Conservation (phyloP, 1,139 yeast genomes). For the Yamadazyma mexicana region DNA sequence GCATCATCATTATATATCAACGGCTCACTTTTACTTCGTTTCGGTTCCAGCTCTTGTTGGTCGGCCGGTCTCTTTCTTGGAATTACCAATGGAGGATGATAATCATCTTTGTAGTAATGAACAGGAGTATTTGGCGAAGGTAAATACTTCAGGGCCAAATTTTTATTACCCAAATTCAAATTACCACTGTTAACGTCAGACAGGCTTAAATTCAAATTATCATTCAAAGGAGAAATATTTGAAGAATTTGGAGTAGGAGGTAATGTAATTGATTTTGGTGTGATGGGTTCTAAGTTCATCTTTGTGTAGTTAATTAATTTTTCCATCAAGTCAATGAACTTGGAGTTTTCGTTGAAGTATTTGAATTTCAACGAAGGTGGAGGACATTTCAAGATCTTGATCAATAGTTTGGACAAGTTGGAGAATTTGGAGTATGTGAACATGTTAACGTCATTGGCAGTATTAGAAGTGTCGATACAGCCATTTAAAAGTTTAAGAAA, state of each 20-base stretch:
- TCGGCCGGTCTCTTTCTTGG: conserved; percentile 13
- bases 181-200: conserved; percentile 4
- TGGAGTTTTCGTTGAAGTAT: conserved; percentile 39
- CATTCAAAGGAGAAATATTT: conserved; percentile 18
- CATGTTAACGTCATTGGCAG: conserved; percentile 2
- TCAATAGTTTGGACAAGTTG: conserved; percentile 22
- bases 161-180: conserved; percentile 3
- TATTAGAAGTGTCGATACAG: conserved; percentile 7
- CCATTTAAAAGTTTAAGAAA: conserved; percentile 14
- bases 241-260: conserved; percentile 23
- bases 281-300: conserved; percentile 24
- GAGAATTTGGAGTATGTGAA: conserved; percentile 18
- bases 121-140: conserved; percentile 20
- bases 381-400: conserved; percentile 45
- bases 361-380: conserved; percentile 46
- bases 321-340: conserved; percentile 39
- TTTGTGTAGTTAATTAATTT: conserved; percentile 34
- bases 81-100: conserved; percentile 19
- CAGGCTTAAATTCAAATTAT: conserved; percentile 4
- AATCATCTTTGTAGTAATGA: conserved; percentile 3
- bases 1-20: conserved; percentile 12
- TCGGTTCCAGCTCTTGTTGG: conserved; percentile 15
- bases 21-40: conserved; percentile 24
- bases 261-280: conserved; percentile 18
- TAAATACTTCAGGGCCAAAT: conserved; percentile 9